Base-by-base conservation (phyloP, 139 green algal genomes). In the Pycnococcus provasolii region DNA sequence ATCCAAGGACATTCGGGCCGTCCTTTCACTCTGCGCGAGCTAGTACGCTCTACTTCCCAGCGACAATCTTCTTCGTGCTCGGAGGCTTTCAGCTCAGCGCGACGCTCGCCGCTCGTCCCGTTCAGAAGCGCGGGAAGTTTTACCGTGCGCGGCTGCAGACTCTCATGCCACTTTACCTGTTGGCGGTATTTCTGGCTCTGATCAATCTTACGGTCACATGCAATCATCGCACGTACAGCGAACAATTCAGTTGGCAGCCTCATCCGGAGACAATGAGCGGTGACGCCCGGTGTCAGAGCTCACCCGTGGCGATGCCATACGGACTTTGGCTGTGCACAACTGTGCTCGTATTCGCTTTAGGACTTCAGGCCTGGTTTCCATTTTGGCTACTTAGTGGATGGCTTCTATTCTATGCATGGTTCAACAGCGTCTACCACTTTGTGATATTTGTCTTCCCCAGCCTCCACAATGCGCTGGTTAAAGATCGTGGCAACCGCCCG, bases 351-450 rank as follows among this genome's bases (percentile, higher is more conserved):
- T 68, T 60, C 3, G n/a, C n/a, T 8, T 45, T 68, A 26, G 47
- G 48, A 45, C 26, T 68, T 44, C 62, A 68, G 52, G 47, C 62
- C 1, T 68, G 62, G 62, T 68, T 68, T 37, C 48, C 48, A 39
- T n/a, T 58, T 45, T 58, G 46, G 62, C 62, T 58, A 1, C 26
- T 68, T 4, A 60, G 15, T 13, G 54, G 43, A 3, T 68, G 46
- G 47, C 41, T 68, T 6, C 54, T 68, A 45, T 68, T 58, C 3
- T 68, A 68, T 3, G 52, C 62, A 3, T 68, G 62, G 62, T 68
- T 68, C 62, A 68, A 58, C 45, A 48, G 62, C 26, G 62, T 68
- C 7, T 68, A 68, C 48, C 57, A 68, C 62, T 68, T 68, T 45
- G 45, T 68, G 15, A 57, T 68, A 4, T 2, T 58, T 3, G 9